Evolutionary conservation across 768 basidiomycete species (phyloP).

Genomic region (Rhizopogon sp.): DNA sequence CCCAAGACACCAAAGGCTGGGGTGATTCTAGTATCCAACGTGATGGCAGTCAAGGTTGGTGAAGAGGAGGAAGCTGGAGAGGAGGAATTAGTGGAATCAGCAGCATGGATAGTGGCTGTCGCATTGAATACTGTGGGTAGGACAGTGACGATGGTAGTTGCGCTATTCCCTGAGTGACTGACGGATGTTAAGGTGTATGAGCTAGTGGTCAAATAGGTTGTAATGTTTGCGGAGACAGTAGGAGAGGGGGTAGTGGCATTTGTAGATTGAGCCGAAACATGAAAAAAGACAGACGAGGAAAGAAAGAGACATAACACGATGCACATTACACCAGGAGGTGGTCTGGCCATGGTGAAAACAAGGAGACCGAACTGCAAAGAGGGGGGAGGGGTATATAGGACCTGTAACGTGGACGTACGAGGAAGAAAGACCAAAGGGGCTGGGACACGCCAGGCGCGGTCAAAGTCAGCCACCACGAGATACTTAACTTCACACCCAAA

Average conservation of each 20-base stretch:
- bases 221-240: conserved; percentile 30
- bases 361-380: neutral
- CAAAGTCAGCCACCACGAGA: conserved; percentile 26
- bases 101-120: conserved; percentile 48
- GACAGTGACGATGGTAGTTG: conserved; percentile 46
- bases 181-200: conserved; percentile 47
- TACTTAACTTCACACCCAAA: conserved; percentile 5
- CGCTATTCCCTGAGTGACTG: conserved; percentile 42
- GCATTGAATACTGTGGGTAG: conserved; percentile 61
- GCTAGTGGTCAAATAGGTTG: conserved; percentile 51
- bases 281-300: conserved; percentile 23
- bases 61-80: conserved; percentile 42
- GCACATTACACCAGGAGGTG: neutral
- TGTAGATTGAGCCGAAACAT: conserved; percentile 35
- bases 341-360: conserved; percentile 11
- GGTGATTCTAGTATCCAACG: conserved; percentile 64
- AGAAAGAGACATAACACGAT: conserved; percentile 18
- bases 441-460: neutral
- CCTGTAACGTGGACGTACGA: neutral
- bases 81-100: conserved; percentile 42
- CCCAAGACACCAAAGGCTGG: conserved; percentile 90
- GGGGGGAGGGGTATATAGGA: neutral
- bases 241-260: conserved; percentile 15
- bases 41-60: conserved; percentile 29
- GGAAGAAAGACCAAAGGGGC: neutral